A percentile compares a stretch with the other conserved stretches of the same genome.
These are phyloP conservation scores for Neofusicoccum cordaticola DNA, from an alignment of 2,329 filamentous ascomycete species.

Conservation along the genomic window DNA sequence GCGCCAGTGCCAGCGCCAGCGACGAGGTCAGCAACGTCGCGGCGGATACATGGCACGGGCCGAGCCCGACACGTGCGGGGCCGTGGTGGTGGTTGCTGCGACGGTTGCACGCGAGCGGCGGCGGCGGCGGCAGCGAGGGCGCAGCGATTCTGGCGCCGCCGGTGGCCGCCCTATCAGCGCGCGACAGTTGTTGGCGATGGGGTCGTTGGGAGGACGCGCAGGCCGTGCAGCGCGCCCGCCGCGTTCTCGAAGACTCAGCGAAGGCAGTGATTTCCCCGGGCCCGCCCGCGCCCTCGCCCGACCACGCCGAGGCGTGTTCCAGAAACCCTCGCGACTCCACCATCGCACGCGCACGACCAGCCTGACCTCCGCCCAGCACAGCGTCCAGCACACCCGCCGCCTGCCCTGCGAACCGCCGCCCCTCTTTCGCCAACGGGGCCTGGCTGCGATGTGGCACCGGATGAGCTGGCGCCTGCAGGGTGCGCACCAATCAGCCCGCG, in stretches of 20 bases:
- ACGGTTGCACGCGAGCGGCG: background rate
- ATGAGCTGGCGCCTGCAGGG: slow-evolving; percentile 4
- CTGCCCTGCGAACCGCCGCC: background rate
- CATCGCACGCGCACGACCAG: background rate
- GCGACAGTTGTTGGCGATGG: slow-evolving; percentile 6
- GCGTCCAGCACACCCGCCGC: slow-evolving; percentile 1
- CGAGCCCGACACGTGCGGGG: slow-evolving; percentile 1
- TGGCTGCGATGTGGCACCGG: slow-evolving; percentile 6
- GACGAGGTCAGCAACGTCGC: background rate
- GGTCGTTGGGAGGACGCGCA: background rate
- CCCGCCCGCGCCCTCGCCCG: slow-evolving; percentile 5
- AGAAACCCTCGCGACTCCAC: slow-evolving; percentile 3
- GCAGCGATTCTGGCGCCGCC: background rate
- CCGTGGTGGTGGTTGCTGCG: background rate
- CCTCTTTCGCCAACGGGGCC: background rate
- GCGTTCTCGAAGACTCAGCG: slow-evolving; percentile 7
- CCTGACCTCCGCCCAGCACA: slow-evolving; percentile 1
- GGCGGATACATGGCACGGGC: slow-evolving; percentile 3
- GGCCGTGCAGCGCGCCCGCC: background rate
- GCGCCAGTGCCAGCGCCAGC: too few species aligned
- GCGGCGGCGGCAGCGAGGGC: background rate
- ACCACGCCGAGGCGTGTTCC: background rate
- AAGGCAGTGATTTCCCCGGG: slow-evolving; percentile 4
- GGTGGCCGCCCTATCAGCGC: background rate
- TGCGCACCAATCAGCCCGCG: slow-evolving; percentile 11